Evolutionary conservation across 2,329 filamentous ascomycete species (phyloP).

Genomic region (Erysiphe neolycopersici): DNA sequence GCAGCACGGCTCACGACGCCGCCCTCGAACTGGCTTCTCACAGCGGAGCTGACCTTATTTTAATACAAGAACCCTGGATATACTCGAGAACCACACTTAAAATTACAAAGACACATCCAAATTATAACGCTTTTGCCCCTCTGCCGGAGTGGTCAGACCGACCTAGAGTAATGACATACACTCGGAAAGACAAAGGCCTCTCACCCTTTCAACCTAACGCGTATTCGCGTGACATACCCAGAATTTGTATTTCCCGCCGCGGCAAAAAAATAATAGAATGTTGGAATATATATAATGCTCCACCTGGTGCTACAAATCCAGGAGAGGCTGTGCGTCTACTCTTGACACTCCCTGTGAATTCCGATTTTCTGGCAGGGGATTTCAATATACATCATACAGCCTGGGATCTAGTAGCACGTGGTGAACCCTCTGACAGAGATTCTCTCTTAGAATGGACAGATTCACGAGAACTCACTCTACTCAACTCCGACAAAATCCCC

Average conservation of each 20-base stretch:
- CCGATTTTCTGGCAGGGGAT: too few relatives aligned
- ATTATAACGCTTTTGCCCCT: background rate
- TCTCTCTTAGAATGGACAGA: background rate
- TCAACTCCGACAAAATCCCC: background rate
- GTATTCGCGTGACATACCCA: background rate
- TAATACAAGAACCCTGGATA: background rate
- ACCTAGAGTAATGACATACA: background rate
- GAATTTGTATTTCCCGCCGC: background rate
- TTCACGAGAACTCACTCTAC: background rate
- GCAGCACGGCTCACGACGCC: background rate
- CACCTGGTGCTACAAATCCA: too few relatives aligned
- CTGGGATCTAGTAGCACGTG: background rate
- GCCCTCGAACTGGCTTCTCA: too few relatives aligned
- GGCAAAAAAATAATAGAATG: background rate
- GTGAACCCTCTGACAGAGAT: background rate
- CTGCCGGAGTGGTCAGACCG: too few relatives aligned
- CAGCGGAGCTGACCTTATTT: background rate
- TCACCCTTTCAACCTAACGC: background rate
- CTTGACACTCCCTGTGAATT: too few relatives aligned
- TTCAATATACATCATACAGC: background rate
- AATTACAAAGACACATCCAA: background rate
- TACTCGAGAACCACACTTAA: background rate
- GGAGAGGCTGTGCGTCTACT: too few relatives aligned
- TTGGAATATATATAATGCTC: too few relatives aligned
- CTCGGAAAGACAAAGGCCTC: background rate